Evolutionary conservation across 2,329 filamentous ascomycete genomes (phyloP), one percentile per base, ranked within the genome.

Genomic region (Calonectria ilicicola): DNA sequence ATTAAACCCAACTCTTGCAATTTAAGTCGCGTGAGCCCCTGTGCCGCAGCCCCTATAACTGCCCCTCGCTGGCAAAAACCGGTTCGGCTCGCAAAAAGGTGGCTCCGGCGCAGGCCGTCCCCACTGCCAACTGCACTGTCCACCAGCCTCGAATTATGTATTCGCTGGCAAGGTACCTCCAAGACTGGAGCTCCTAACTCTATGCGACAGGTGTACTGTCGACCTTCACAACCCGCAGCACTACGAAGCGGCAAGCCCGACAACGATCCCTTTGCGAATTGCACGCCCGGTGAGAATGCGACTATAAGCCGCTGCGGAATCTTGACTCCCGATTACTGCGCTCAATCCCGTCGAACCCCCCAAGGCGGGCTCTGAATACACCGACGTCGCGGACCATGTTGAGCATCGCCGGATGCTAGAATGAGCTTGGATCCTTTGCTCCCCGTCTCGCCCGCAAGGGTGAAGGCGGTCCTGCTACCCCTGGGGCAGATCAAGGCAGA

Each of bases 391-490:
- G 73, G 80, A 81, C 74, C 74, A 83, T 82, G 82, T 78, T 83
- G 79, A 81, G 75, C 68, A 75, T 74, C 76, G 78, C 72, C 84
- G 83, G 82, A 86, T 88, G 86, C 84, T 88, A 93, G 86, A 82
- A 98, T 98, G 95, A 93, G 91, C 87, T 90, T 94, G 86, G 96
- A 98, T 88, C 93, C 94, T 84, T 91, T 98, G 84, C 94, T 96
- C 83, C 95, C 96, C 85, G 92, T 96, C 87, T 94, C 96, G 85
- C 95, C 95, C 83, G 96, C 95, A 86, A 94, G 94, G 89, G 92
- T 98, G 82, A 94, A 94, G 87, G 95, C 93, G 75, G 91, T 98
- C 79, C 90, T 98, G 72, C 88, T 98, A 74, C 97, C 97, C 67
- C 89, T 98, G 77, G 96, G 96, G 66, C 93, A 91, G 81, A 97